Evolutionary conservation across 352 stramenopile genomes (phyloP).

Genomic region (Phytophthora aleatoria): DNA sequence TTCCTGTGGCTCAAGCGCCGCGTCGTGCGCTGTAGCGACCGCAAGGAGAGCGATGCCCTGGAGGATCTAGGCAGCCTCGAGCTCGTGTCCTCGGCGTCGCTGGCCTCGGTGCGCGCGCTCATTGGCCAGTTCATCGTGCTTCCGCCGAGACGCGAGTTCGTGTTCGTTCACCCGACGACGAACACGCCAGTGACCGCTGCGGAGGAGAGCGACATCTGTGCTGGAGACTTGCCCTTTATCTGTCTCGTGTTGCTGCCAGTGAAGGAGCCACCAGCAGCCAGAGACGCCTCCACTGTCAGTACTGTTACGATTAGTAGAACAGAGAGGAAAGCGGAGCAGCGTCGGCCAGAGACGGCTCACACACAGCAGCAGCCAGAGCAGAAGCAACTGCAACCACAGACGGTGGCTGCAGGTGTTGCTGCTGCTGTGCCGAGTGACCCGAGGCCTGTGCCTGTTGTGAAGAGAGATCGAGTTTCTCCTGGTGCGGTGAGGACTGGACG

Average conservation of each 20-base stretch:
- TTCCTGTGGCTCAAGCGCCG: constrained; percentile 24
- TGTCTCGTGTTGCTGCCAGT: constrained; percentile 17
- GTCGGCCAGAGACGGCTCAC: constrained; percentile 1
- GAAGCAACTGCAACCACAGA: neutral
- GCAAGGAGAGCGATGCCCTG: constrained; percentile 2
- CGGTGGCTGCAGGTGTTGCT: neutral
- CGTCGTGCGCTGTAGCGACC: constrained; percentile 16
- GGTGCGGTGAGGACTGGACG: neutral
- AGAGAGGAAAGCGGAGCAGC: neutral
- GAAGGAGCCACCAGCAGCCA: neutral
- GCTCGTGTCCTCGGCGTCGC: constrained; percentile 19
- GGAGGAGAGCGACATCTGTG: constrained; percentile 8
- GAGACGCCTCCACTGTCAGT: neutral
- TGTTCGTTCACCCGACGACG: constrained; percentile 26
- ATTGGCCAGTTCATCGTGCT: constrained; percentile 23
- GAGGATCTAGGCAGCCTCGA: constrained; percentile 23
- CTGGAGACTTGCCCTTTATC: constrained; percentile 9
- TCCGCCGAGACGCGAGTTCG: constrained; percentile 15
- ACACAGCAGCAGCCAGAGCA: neutral
- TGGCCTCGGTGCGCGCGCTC: constrained; percentile 12
- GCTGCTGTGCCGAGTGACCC: neutral
- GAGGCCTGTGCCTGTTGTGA: neutral
- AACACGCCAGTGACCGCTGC: constrained; percentile 2
- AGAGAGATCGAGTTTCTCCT: neutral
- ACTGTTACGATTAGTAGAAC: neutral